Conservation (phyloP, 2,329 filamentous ascomycete genomes). For the Cytospora piceicola region DNA sequence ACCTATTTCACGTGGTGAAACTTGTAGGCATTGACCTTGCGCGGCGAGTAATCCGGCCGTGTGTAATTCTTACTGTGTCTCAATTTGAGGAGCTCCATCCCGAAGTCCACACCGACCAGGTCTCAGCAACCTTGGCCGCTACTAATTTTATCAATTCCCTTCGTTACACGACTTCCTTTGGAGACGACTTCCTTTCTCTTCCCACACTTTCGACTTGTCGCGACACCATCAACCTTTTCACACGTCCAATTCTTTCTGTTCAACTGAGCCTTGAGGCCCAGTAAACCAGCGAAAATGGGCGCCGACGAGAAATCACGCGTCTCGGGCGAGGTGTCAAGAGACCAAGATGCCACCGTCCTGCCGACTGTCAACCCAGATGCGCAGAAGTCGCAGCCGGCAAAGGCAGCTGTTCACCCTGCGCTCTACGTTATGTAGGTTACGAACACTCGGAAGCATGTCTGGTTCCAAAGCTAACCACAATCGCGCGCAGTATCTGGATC, state of each 20-base stretch:
- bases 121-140: constrained; percentile 14
- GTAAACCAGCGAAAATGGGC: constrained; percentile 53
- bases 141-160: constrained; percentile 14
- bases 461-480: not conserved
- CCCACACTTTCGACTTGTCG: too few relatives aligned
- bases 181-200: constrained; percentile 6
- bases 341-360: constrained; percentile 64
- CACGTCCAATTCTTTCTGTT: constrained; percentile 3
- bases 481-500: constrained; percentile 79
- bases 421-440: constrained; percentile 74
- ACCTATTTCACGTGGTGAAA: constrained; percentile 1
- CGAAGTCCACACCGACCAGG: not conserved
- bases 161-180: constrained; percentile 28
- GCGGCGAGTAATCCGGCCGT: constrained; percentile 8
- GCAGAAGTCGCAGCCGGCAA: constrained; percentile 70
- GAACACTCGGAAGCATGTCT: not conserved
- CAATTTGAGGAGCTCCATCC: constrained; percentile 7
- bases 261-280: not conserved
- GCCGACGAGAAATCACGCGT: constrained; percentile 80
- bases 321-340: constrained; percentile 75
- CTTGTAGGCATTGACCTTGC: constrained; percentile 19
- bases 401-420: constrained; percentile 73
- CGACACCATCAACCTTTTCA: not conserved
- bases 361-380: constrained; percentile 78
- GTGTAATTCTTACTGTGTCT: constrained; percentile 12